Percentiles rank a stretch among this genome's conserved stretches.
Conservation (phyloP, 2,329 filamentous ascomycete species). For the Claviceps monticola region DNA sequence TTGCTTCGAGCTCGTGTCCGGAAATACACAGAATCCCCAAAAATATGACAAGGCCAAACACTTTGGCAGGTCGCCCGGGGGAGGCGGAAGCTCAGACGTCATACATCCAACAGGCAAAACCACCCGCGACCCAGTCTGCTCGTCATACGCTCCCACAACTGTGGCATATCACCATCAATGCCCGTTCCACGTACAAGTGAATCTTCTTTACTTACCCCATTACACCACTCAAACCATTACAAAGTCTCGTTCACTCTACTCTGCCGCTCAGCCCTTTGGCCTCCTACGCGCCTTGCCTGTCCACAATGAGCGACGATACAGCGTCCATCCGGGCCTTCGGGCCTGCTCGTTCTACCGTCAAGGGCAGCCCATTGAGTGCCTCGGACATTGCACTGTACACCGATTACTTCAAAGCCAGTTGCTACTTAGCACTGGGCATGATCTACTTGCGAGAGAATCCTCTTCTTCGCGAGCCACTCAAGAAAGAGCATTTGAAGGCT, state of each 20-base stretch:
- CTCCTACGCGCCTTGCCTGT: neutral
- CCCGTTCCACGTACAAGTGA: neutral
- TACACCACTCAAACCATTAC: neutral
- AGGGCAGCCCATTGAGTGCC: constrained; percentile 44
- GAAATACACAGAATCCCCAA: too few relatives aligned
- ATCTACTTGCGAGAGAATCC: constrained; percentile 66
- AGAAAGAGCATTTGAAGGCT: constrained; percentile 57
- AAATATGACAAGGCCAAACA: too few relatives aligned
- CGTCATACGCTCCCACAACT: neutral
- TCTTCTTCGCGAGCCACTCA: constrained; percentile 54
- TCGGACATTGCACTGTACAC: constrained; percentile 57
- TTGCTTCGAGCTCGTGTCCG: neutral
- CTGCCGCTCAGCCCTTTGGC: neutral
- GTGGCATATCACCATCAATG: neutral
- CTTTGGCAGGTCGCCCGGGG: neutral
- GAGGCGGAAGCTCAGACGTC: neutral
- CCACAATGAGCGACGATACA: constrained; percentile 23
- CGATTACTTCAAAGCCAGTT: constrained; percentile 59
- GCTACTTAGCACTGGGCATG: constrained; percentile 69
- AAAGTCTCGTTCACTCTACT: neutral
- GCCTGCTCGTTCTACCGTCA: constrained; percentile 48
- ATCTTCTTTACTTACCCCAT: neutral
- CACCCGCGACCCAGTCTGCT: neutral
- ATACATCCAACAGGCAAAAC: neutral
- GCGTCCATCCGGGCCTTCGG: constrained; percentile 52